A percentile compares a stretch with the other conserved stretches of the same genome.
Conservation (phyloP, 2,329 filamentous ascomycete genomes). For the Neoarthrinium moseri region DNA sequence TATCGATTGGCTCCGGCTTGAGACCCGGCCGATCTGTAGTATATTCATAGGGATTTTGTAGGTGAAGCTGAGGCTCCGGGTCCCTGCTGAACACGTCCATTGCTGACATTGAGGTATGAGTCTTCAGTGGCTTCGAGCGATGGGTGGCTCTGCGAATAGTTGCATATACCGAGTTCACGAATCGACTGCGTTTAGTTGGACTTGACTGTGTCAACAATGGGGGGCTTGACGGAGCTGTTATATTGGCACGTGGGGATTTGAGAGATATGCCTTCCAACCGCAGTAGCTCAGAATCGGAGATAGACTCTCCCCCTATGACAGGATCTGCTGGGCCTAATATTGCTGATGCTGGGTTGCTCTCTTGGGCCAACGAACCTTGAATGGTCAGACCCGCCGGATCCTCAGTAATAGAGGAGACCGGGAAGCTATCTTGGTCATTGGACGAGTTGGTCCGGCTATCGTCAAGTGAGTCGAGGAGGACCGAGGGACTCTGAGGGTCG, state of each 20-base stretch:
- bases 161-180: conserved; percentile 25
- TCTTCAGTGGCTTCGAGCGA: conserved; percentile 17
- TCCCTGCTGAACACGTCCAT: conserved; percentile 1
- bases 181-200: conserved; percentile 23
- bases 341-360: conserved; percentile 13
- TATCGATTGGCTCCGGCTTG: conserved; percentile 17
- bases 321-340: conserved; percentile 20
- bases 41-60: background rate
- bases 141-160: conserved; percentile 24
- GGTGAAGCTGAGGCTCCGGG: background rate
- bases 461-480: conserved; percentile 26
- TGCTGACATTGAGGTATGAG: background rate
- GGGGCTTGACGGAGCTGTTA: conserved; percentile 23
- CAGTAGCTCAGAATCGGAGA: conserved; percentile 48
- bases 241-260: conserved; percentile 25
- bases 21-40: conserved; percentile 11
- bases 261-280: conserved; percentile 47
- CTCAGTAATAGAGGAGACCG: conserved; percentile 14
- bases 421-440: conserved; percentile 18
- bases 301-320: conserved; percentile 33
- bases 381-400: conserved; percentile 7
- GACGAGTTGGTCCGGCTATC: conserved; percentile 17
- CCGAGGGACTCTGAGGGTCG: conserved; percentile 29
- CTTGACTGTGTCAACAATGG: conserved; percentile 23
- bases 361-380: background rate